Evolutionary conservation across 768 basidiomycete genomes (phyloP).

Genomic region (Boletus patriciae): DNA sequence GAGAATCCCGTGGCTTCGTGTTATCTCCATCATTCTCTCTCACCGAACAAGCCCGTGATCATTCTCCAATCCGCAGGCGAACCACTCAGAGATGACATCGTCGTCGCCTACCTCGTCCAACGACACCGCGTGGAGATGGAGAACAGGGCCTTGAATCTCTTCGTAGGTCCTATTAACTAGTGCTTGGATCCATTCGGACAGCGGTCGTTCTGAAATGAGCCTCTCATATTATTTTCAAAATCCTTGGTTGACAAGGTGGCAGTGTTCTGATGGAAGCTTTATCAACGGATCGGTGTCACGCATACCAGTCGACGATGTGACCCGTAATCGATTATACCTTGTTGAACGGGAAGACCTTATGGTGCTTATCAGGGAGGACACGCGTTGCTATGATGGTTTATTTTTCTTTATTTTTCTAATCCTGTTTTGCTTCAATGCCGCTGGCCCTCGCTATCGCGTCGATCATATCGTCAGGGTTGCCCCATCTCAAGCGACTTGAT

Average conservation of each 20-base stretch:
- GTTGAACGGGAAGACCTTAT: too few species aligned
- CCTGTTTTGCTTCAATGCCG: too few species aligned
- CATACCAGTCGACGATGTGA: background rate
- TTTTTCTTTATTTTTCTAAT: too few species aligned
- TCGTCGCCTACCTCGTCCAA: slow-evolving; percentile 30
- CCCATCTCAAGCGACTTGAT: too few species aligned
- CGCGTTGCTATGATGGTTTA: too few species aligned
- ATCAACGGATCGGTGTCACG: background rate
- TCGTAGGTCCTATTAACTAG: slow-evolving; percentile 21
- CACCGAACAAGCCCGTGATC: slow-evolving; percentile 18
- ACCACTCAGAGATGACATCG: slow-evolving; percentile 31
- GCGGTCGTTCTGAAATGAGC: background rate
- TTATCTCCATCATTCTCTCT: slow-evolving; percentile 11
- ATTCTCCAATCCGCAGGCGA: slow-evolving; percentile 24
- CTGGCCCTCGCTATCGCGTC: too few species aligned
- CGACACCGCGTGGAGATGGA: slow-evolving; percentile 27
- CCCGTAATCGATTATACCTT: too few species aligned
- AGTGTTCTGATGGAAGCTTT: background rate
- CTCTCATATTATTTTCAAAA: too few species aligned
- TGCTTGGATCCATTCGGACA: too few species aligned
- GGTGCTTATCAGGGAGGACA: too few species aligned
- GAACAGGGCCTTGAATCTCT: slow-evolving; percentile 25
- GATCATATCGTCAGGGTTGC: too few species aligned
- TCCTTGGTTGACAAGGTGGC: background rate
- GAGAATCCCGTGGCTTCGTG: slow-evolving; percentile 26